phyloP scores from a whole-genome alignment of 805 yeast genomes.

The Candida ficus region DNA sequence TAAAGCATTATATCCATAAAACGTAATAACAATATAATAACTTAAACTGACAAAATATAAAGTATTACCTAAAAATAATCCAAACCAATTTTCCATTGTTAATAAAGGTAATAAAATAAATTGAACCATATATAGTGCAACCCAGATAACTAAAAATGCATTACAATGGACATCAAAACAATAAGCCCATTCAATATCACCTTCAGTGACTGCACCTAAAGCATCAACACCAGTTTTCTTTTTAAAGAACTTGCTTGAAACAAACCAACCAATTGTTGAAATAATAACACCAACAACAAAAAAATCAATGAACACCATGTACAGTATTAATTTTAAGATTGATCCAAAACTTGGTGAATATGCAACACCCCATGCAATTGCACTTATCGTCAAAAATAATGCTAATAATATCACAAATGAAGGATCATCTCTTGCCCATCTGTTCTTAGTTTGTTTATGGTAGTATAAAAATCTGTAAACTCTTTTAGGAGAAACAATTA shows the following conservation, averaged over 20 bases:
- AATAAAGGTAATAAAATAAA: constrained; percentile 70
- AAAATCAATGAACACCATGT: constrained; percentile 85
- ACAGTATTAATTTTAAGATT: constrained; percentile 60
- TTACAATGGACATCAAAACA: constrained; percentile 94
- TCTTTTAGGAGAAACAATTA: constrained; percentile 70
- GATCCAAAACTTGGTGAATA: constrained; percentile 62
- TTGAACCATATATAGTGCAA: constrained; percentile 66
- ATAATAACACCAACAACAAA: constrained; percentile 61
- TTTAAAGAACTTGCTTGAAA: constrained; percentile 62
- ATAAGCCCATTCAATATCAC: constrained; percentile 81
- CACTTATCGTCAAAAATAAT: constrained; percentile 62
- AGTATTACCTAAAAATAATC: constrained; percentile 72
- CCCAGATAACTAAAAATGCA: constrained; percentile 79
- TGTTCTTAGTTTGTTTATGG: constrained; percentile 71
- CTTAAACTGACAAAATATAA: constrained; percentile 69
- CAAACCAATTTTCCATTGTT: constrained; percentile 56
- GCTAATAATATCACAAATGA: constrained; percentile 73
- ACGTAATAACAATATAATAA: constrained; percentile 75
- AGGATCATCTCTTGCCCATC: constrained; percentile 91
- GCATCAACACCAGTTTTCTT: constrained; percentile 25
- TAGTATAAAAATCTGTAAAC: constrained; percentile 80
- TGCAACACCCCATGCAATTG: constrained; percentile 86
- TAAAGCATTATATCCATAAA: constrained; percentile 81
- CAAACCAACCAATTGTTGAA: constrained; percentile 68
- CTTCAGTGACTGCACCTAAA: constrained; percentile 29